Evolutionary conservation across 306 rosid species (phyloP).

Genomic region (Prinsepia uniflora): DNA sequence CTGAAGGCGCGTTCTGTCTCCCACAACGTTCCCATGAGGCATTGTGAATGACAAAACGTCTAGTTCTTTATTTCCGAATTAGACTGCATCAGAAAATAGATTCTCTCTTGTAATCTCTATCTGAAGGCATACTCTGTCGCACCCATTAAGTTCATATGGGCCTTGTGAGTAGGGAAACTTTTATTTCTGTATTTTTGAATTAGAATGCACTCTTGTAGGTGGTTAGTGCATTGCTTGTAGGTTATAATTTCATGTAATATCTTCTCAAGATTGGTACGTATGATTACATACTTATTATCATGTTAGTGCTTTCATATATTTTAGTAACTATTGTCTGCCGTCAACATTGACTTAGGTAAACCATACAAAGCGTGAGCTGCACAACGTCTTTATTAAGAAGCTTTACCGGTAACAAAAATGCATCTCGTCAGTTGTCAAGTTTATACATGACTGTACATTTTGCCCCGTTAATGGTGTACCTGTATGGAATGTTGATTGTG

Average conservation of each 20-base stretch:
- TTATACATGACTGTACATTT: not conserved
- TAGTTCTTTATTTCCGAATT: not conserved
- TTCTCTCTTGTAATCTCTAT: not conserved
- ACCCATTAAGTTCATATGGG: not conserved
- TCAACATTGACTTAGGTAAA: constrained; percentile 57
- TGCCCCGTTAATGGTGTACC: not conserved
- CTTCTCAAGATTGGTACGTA: not conserved
- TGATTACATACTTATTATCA: not conserved
- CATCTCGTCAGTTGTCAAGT: not conserved
- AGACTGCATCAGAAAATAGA: not conserved
- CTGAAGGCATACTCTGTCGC: not conserved
- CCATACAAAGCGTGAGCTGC: constrained; percentile 90
- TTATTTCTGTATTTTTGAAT: too few relatives aligned
- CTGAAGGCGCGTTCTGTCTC: not conserved
- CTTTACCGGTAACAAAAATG: constrained; percentile 64
- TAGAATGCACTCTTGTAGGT: not conserved
- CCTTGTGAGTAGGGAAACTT: not conserved
- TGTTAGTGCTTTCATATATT: constrained; percentile 2
- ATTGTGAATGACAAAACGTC: not conserved
- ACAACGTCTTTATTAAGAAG: constrained; percentile 88
- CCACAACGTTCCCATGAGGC: not conserved
- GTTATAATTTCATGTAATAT: not conserved
- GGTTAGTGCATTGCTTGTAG: not conserved
- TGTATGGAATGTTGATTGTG: constrained; percentile 24
- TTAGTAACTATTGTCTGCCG: constrained; percentile 14